phyloP scores from a whole-genome alignment of 2,329 filamentous ascomycete species.

The Diaporthe vexans region DNA sequence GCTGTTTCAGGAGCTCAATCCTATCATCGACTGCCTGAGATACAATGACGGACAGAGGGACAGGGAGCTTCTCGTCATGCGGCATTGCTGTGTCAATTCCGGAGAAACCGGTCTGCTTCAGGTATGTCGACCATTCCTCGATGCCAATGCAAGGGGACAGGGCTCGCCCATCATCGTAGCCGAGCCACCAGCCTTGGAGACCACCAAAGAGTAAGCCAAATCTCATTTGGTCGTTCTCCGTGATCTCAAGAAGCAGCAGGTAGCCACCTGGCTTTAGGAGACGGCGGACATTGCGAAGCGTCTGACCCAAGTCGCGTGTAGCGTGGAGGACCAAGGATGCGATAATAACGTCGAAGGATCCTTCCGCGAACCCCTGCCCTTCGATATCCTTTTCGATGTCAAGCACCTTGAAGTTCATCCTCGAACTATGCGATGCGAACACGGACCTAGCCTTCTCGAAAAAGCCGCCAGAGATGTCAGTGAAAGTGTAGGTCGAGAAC shows the following conservation, averaged over 20 bases:
- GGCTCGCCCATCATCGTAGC: neutral
- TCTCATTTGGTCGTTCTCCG: neutral
- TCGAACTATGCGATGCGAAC: neutral
- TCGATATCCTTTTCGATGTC: neutral
- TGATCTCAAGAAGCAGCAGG: neutral
- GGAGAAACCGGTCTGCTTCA: no score
- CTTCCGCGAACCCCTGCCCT: neutral
- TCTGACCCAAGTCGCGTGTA: neutral
- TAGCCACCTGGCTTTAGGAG: neutral
- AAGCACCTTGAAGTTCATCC: neutral
- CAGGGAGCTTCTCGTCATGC: no score
- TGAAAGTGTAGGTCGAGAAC: neutral
- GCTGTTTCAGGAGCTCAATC: no score
- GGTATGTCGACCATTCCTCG: no score
- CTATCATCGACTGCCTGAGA: no score
- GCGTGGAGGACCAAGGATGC: neutral
- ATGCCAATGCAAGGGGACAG: no score
- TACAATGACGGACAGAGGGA: no score
- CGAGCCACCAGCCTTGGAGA: neutral
- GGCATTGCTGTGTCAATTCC: no score
- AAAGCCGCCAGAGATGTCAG: neutral
- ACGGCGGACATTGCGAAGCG: neutral
- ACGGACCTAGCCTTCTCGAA: neutral
- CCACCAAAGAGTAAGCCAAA: neutral
- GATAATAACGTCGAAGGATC: neutral